Percentiles rank a stretch among this genome's conserved stretches.
Evolutionary conservation across 2,329 filamentous ascomycete genomes (phyloP).

Genomic region (Pyricularia sp.): DNA sequence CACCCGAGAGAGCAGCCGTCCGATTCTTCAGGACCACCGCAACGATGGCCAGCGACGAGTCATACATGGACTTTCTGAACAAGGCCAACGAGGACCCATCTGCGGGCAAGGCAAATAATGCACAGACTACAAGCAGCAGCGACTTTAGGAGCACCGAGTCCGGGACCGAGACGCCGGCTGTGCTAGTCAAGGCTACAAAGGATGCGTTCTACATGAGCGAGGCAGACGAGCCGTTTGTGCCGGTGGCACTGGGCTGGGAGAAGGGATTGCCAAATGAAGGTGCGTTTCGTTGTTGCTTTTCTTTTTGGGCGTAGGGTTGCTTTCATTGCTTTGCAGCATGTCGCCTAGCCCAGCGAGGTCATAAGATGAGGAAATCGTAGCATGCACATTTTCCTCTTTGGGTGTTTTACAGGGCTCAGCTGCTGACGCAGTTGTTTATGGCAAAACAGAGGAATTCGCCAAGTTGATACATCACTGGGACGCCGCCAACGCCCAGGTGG

Average conservation of each 20-base stretch:
- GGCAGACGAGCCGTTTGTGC: constrained; percentile 76
- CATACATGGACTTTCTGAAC: constrained; percentile 76
- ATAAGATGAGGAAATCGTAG: background rate
- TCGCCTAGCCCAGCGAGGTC: too few species aligned
- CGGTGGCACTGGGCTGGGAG: constrained; percentile 57
- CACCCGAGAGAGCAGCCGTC: background rate
- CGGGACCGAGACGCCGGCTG: constrained; percentile 49
- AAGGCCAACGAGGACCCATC: constrained; percentile 77
- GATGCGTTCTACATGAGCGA: constrained; percentile 68
- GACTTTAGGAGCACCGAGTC: constrained; percentile 43
- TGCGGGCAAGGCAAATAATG: constrained; percentile 32
- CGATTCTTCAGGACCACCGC: constrained; percentile 14
- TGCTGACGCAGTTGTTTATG: background rate
- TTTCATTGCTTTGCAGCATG: background rate
- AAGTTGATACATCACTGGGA: constrained; percentile 51
- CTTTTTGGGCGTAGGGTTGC: background rate
- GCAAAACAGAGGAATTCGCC: constrained; percentile 54
- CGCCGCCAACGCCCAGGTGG: constrained; percentile 45
- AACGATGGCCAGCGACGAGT: constrained; percentile 66
- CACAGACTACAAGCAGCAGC: constrained; percentile 6
- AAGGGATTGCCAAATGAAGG: constrained; percentile 51
- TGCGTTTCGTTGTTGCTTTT: constrained; percentile 24
- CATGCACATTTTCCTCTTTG: constrained; percentile 8
- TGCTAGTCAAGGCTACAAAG: constrained; percentile 39
- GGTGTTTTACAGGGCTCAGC: constrained; percentile 1